These are phyloP conservation scores for Aspergillus cristatus DNA, from an alignment of 495 filamentous ascomycete genomes.

Conservation along the genomic window DNA sequence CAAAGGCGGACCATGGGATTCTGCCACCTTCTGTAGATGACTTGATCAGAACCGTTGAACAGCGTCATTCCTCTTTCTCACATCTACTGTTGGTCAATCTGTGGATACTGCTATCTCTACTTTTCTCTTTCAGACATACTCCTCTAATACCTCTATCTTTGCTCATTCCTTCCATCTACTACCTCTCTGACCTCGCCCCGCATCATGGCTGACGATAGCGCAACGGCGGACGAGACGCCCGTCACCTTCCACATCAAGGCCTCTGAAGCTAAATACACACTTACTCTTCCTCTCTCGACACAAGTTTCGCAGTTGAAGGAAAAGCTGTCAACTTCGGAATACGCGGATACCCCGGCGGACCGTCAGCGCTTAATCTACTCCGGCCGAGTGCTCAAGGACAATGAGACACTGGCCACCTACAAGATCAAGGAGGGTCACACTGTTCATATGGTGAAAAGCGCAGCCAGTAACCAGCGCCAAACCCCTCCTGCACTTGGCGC, in stretches of 20 bases:
- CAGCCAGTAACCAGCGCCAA: conserved; percentile 75
- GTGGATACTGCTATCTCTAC: too few relatives aligned
- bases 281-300: conserved; percentile 70
- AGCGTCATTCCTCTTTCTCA: conserved; percentile 1
- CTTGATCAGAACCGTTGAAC: background rate
- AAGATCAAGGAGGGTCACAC: conserved; percentile 97
- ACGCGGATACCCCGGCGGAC: conserved; percentile 74
- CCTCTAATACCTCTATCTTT: background rate
- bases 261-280: conserved; percentile 72
- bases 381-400: conserved; percentile 90
- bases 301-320: conserved; percentile 80
- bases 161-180: background rate
- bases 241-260: conserved; percentile 95
- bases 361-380: conserved; percentile 95
- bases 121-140: background rate
- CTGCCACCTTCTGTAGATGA: conserved; percentile 26
- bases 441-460: conserved; percentile 91
- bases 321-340: conserved; percentile 70
- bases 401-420: conserved; percentile 71
- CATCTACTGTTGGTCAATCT: background rate
- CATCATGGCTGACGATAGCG: conserved; percentile 42
- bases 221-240: conserved; percentile 37
- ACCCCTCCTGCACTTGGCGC: conserved; percentile 40
- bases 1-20: conserved; percentile 27
- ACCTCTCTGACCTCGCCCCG: too few relatives aligned